Percentiles rank a stretch among this genome's conserved stretches.
phyloP scores from a whole-genome alignment of 768 basidiomycete species.

The Erythrobasidium yunnanense region DNA sequence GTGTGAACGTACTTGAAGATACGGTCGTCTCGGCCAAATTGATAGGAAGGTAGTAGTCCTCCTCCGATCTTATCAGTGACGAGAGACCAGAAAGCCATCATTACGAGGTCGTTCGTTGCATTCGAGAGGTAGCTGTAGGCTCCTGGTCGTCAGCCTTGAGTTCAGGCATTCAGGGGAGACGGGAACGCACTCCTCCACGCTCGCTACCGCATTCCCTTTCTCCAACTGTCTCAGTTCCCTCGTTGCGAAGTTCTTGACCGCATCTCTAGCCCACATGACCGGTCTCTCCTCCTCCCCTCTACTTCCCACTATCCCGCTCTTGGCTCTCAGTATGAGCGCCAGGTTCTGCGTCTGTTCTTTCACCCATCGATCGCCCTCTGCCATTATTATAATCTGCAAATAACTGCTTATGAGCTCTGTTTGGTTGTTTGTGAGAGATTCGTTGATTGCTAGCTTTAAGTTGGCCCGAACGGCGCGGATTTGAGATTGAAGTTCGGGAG shows the following conservation, averaged over 20 bases:
- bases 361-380: constrained; percentile 43
- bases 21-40: constrained; percentile 27
- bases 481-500: constrained; percentile 39
- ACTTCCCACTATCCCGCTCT: too few relatives aligned
- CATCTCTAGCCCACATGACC: constrained; percentile 16
- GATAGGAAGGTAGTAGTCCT: constrained; percentile 19
- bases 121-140: constrained; percentile 16
- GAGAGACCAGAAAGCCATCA: constrained; percentile 24
- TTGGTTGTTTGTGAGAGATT: constrained; percentile 37
- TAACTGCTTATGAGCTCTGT: constrained; percentile 41
- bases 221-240: constrained; percentile 18
- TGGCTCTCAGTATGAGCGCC: constrained; percentile 38
- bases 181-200: constrained; percentile 25
- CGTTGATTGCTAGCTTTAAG: constrained; percentile 44
- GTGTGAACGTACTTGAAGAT: constrained; percentile 16
- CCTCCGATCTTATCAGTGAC: constrained; percentile 15
- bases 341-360: constrained; percentile 41
- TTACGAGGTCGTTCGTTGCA: constrained; percentile 26
- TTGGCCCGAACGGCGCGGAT: constrained; percentile 39
- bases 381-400: constrained; percentile 45
- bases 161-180: background rate
- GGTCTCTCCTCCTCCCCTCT: constrained; percentile 20
- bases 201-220: constrained; percentile 22
- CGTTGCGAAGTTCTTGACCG: constrained; percentile 25
- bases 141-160: background rate